Evolutionary conservation across 345 rosid species (phyloP).

Genomic region (Euphorbia peplus): DNA sequence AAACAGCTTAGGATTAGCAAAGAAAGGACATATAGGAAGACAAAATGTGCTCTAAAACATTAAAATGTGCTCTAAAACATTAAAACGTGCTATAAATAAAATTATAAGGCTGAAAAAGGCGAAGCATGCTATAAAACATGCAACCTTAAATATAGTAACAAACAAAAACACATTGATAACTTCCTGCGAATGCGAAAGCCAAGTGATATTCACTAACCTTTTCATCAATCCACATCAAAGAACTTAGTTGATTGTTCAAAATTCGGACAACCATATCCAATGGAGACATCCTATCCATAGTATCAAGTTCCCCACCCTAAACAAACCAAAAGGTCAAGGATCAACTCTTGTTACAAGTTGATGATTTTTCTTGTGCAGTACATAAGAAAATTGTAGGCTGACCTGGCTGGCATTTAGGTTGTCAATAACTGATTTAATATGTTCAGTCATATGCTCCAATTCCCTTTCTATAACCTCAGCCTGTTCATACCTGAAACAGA

Average conservation of each 20-base stretch:
- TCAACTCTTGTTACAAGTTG: not conserved
- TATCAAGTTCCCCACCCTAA: conserved; percentile 86
- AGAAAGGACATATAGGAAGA: not conserved
- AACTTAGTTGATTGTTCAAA: conserved; percentile 92
- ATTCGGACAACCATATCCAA: conserved; percentile 82
- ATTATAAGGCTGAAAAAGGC: not conserved
- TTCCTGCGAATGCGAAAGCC: not conserved
- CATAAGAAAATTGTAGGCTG: conserved; percentile 8
- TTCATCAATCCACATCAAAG: conserved; percentile 97
- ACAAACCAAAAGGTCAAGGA: conserved; percentile 18
- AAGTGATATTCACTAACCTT: conserved; percentile 44
- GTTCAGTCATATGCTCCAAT: conserved; percentile 88
- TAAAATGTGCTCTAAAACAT: no score
- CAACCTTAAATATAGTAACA: not conserved
- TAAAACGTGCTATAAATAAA: not conserved
- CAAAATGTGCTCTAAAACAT: no score
- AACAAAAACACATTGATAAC: not conserved
- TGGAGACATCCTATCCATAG: conserved; percentile 79
- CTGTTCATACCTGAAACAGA: conserved; percentile 74
- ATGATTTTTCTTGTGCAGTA: conserved; percentile 4
- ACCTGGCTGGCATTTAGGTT: conserved; percentile 82
- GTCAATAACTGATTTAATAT: conserved; percentile 81
- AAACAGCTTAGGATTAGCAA: not conserved
- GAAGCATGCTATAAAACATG: not conserved
- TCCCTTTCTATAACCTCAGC: conserved; percentile 89